Conservation (phyloP, 2,329 filamentous ascomycete species). For the Lecanoromycetidae sp. region DNA sequence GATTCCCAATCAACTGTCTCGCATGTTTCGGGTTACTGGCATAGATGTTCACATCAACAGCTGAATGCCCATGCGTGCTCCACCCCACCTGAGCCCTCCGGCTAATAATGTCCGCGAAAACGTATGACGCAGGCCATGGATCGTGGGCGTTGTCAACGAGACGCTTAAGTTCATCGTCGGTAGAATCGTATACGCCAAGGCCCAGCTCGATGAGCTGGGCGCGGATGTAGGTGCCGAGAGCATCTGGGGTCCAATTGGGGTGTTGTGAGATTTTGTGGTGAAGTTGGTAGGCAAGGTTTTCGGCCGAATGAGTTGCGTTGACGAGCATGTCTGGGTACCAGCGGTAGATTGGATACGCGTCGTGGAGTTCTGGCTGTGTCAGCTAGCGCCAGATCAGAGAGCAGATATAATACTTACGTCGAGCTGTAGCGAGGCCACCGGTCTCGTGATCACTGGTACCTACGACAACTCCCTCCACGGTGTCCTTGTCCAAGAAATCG, state of each 20-base stretch:
- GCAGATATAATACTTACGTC: conserved; percentile 43
- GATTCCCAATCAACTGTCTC: conserved; percentile 62
- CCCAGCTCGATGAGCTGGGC: conserved; percentile 53
- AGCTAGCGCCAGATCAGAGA: neutral
- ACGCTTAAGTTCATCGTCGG: conserved; percentile 54
- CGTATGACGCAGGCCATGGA: conserved; percentile 42
- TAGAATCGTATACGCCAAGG: conserved; percentile 66
- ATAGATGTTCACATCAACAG: conserved; percentile 94
- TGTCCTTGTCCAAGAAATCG: conserved; percentile 66
- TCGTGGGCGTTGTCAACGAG: conserved; percentile 48
- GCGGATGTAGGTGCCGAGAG: conserved; percentile 51
- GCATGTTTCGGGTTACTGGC: conserved; percentile 56
- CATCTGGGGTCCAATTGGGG: conserved; percentile 23
- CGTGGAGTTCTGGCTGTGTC: conserved; percentile 38
- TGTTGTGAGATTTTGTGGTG: conserved; percentile 41
- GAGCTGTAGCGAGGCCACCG: conserved; percentile 70
- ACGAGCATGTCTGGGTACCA: conserved; percentile 79
- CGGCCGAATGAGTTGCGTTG: conserved; percentile 63
- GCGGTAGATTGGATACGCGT: conserved; percentile 52
- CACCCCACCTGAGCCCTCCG: conserved; percentile 81
- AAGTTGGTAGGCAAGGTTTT: conserved; percentile 56
- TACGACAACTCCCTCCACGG: conserved; percentile 67
- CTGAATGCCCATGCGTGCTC: conserved; percentile 87
- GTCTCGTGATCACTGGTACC: conserved; percentile 95
- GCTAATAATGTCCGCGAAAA: conserved; percentile 76